phyloP scores from a whole-genome alignment of 495 filamentous ascomycete species.

The Lasiosphaeria hispida region DNA sequence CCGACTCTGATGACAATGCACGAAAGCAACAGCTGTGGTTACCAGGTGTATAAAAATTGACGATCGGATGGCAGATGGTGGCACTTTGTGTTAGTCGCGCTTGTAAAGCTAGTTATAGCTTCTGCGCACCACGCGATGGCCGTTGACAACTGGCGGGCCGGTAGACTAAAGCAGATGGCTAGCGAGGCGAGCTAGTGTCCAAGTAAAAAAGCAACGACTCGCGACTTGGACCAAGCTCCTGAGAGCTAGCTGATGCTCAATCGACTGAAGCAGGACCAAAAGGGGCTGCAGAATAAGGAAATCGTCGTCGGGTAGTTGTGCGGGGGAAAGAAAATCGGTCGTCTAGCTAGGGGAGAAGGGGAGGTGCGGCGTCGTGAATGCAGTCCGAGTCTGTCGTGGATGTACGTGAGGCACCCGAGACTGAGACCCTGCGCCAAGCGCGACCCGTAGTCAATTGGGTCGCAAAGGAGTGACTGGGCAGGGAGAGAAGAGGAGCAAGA shows the following conservation, averaged over 20 bases:
- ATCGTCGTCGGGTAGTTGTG: not conserved
- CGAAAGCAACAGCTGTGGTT: not conserved
- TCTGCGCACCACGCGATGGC: not conserved
- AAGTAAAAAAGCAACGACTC: conserved; percentile 1
- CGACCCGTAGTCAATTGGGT: conserved; percentile 29
- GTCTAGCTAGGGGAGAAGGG: conserved; percentile 13
- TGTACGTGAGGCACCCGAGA: conserved; percentile 10
- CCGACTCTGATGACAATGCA: not conserved
- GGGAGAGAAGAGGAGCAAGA: conserved; percentile 25
- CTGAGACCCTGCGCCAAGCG: conserved; percentile 32
- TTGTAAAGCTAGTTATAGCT: not conserved
- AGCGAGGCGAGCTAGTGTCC: conserved; percentile 7
- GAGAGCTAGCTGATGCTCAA: not conserved
- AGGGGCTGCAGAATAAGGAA: conserved; percentile 1
- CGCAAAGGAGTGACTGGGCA: conserved; percentile 37
- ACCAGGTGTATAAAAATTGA: not conserved
- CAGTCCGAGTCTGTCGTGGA: conserved; percentile 12
- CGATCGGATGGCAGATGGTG: not conserved
- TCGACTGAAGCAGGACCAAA: not conserved
- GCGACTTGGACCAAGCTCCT: not conserved
- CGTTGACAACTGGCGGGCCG: not conserved
- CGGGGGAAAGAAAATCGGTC: conserved; percentile 14
- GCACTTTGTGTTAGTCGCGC: not conserved
- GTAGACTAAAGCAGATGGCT: conserved; percentile 24
- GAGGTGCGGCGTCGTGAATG: not conserved